Evolutionary conservation across 345 rosid genomes (phyloP).

Genomic region (Aquilaria malaccensis): DNA sequence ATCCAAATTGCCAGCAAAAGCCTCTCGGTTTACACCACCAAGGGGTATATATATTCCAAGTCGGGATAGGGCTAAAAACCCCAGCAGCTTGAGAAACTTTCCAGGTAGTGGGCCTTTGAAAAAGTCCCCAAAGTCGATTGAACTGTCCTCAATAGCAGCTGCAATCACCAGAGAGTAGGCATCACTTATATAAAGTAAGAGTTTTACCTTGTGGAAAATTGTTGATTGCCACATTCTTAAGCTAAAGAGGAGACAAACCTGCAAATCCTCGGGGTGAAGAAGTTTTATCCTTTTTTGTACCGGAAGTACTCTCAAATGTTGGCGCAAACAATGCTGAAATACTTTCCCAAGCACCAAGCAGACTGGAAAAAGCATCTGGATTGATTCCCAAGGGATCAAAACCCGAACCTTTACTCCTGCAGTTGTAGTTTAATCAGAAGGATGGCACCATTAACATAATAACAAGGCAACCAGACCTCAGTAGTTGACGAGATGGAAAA

Average conservation of each 20-base stretch:
- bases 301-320: conserved; percentile 47
- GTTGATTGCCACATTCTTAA: background rate
- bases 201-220: background rate
- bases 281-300: conserved; percentile 53
- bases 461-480: conserved; percentile 15
- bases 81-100: conserved; percentile 86
- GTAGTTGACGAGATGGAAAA: conserved; percentile 2
- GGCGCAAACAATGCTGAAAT: conserved; percentile 49
- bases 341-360: conserved; percentile 50
- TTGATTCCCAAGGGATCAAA: conserved; percentile 84
- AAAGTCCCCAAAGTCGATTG: conserved; percentile 96
- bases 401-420: conserved; percentile 48
- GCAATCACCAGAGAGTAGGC: conserved; percentile 24
- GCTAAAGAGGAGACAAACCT: conserved; percentile 35
- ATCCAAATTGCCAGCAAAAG: conserved; percentile 86
- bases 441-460: conserved; percentile 12
- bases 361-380: conserved; percentile 37
- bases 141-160: conserved; percentile 99
- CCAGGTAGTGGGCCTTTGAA: conserved; percentile 92
- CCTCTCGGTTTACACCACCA: conserved; percentile 94
- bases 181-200: conserved; percentile 13
- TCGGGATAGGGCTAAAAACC: conserved; percentile 76
- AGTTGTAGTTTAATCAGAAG: conserved; percentile 30
- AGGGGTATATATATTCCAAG: conserved; percentile 91
- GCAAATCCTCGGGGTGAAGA: conserved; percentile 78